Percentiles rank a stretch among this genome's conserved stretches.
Evolutionary conservation across 371 early-diverging fungal genomes (phyloP).

Genomic region (Apophysomyces trapeziformis): DNA sequence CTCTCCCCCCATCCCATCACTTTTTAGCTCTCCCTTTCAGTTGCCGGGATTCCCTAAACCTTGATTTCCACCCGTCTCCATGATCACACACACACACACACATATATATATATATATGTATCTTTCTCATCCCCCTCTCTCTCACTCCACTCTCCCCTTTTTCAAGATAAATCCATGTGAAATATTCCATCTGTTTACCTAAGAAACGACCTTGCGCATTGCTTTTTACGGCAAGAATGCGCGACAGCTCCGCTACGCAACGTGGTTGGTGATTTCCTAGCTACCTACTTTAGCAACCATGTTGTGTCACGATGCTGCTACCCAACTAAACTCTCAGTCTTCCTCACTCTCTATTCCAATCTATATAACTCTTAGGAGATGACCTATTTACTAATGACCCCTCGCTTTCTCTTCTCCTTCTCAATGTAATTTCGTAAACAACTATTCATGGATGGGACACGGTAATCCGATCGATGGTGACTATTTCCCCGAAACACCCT

Average conservation of each 20-base stretch:
- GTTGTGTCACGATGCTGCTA: constrained; percentile 6
- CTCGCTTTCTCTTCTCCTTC: neutral
- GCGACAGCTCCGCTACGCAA: constrained; percentile 11
- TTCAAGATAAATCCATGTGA: neutral
- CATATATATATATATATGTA: too few species aligned
- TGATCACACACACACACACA: neutral
- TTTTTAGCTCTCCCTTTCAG: neutral
- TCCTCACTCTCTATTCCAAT: neutral
- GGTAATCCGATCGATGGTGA: too few species aligned
- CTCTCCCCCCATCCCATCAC: too few species aligned
- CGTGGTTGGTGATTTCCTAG: constrained; percentile 7
- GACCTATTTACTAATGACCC: neutral
- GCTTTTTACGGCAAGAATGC: constrained; percentile 8
- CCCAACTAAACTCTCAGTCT: neutral
- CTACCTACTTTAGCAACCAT: constrained; percentile 2
- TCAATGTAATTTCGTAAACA: neutral
- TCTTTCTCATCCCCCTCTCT: neutral
- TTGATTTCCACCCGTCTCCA: neutral
- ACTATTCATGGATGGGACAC: neutral
- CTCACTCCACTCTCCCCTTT: neutral
- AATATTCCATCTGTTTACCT: too few species aligned
- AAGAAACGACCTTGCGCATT: neutral
- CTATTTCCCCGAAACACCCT: too few species aligned
- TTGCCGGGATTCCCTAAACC: neutral
- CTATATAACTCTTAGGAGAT: neutral